Base-by-base conservation (phyloP, 139 green algal species). In the Chlorella sp. region DNA sequence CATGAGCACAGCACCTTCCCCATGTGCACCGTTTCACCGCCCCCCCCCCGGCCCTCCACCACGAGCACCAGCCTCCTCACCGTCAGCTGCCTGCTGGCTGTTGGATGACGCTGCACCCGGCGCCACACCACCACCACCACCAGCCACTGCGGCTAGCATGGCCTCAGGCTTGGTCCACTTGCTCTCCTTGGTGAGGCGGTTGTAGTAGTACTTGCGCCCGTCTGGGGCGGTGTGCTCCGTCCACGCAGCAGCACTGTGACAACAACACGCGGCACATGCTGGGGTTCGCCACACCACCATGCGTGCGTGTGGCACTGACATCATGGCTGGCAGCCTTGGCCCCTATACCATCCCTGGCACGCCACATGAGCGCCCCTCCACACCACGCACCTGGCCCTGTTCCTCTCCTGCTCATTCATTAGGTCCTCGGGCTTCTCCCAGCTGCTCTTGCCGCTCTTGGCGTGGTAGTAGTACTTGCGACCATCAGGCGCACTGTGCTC, bases 401-500 rank as follows among this genome's bases (percentile, higher is more conserved):
- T 4, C 65, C 61, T 71, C 42, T 72, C 67, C 42, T 63, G 36
- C 5, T 72, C 67, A 1, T 50, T 75, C 81, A 92, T 85, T 29
- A 98, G 75, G 69, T 93, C 92, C 22, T 79, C 75, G 10, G 94
- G 94, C 75, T 96, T 97, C 33, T 92, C 85, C 93, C 94, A 98
- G 27, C 66, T 85, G 0, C 86, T 94, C 79, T 88, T 76, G 74
- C 87, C 87, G 1, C 88, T 95, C 5, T 77, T 51, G 32, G 62
- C 70, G 84, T 98, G 98, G 86, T 91, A 97, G 77, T 93, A 98
- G 73, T 98, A 98, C 78, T 88, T 95, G 49, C 94, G 85, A 0
- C 94, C 94, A 62, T 94, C 89, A 0, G 92, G 92, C 5, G 91
- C 88, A 0, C 72, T 91, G 76, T 98, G 94, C 77, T 97, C 94